Evolutionary conservation across 1,139 yeast species (phyloP).

Genomic region (Blastobotrys malaysiensis): DNA sequence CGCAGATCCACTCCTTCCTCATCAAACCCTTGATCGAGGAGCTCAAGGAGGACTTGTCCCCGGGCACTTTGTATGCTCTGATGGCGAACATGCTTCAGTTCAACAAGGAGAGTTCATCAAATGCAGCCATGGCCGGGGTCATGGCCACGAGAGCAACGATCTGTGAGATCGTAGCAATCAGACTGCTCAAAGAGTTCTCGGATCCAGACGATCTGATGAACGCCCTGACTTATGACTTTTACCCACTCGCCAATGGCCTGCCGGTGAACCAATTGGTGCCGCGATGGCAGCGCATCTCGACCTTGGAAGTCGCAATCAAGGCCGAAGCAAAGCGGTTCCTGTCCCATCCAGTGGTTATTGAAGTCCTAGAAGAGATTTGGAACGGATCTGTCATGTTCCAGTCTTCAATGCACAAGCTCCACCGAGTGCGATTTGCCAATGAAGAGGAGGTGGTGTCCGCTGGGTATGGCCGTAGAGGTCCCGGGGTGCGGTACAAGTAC

Average conservation of each 20-base stretch:
- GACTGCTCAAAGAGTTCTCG: conserved; percentile 46
- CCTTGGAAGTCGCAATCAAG: conserved; percentile 51
- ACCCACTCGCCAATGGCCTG: conserved; percentile 35
- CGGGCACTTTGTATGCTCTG: conserved; percentile 35
- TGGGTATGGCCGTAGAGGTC: conserved; percentile 33
- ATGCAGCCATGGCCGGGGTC: conserved; percentile 47
- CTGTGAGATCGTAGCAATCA: conserved; percentile 51
- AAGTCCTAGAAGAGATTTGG: conserved; percentile 49
- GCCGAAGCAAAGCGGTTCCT: conserved; percentile 51
- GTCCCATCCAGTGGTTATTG: conserved; percentile 51
- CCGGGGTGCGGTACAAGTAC: conserved; percentile 35
- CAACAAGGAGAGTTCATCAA: conserved; percentile 44
- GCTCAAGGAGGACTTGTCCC: conserved; percentile 24
- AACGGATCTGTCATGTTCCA: conserved; percentile 45
- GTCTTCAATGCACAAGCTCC: conserved; percentile 37
- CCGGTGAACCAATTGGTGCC: conserved; percentile 29
- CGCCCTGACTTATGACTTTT: conserved; percentile 37
- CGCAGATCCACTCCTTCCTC: conserved; percentile 47
- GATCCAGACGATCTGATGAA: conserved; percentile 42
- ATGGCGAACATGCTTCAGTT: conserved; percentile 39
- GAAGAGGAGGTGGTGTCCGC: conserved; percentile 25
- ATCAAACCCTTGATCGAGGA: conserved; percentile 45
- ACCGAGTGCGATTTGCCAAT: conserved; percentile 28
- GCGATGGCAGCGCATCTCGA: conserved; percentile 45
- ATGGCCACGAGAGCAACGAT: conserved; percentile 48